Evolutionary conservation across 139 green algal genomes (phyloP).

Genomic region (Coelastrella sp.): DNA sequence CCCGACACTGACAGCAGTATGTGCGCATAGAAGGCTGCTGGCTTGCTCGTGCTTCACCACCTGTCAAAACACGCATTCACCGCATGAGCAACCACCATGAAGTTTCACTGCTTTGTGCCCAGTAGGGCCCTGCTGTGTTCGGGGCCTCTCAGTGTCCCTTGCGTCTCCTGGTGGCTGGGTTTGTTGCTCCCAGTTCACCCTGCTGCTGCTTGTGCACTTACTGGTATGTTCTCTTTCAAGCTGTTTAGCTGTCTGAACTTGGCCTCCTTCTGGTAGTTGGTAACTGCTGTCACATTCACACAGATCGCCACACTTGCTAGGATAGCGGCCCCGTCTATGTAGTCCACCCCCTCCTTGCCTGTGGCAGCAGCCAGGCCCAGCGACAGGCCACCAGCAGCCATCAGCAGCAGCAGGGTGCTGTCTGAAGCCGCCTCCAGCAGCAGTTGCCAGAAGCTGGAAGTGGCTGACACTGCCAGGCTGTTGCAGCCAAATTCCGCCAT

Average conservation of each 20-base stretch:
- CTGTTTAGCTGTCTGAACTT: conserved; percentile 88
- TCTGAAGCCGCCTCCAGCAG: conserved; percentile 66
- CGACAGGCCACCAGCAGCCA: conserved; percentile 66
- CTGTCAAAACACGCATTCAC: no score
- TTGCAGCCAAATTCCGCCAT: conserved; percentile 48
- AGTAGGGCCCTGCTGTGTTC: no score
- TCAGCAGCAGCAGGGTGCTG: conserved; percentile 74
- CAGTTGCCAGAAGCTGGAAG: conserved; percentile 50
- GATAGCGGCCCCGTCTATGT: conserved; percentile 84
- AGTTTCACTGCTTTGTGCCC: no score
- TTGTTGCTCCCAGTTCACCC: no score
- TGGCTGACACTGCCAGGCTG: conserved; percentile 32
- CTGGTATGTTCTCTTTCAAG: conserved; percentile 70
- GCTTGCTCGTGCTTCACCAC: no score
- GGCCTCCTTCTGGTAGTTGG: conserved; percentile 91
- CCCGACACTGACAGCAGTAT: not conserved
- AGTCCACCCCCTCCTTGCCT: conserved; percentile 46
- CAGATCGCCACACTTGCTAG: conserved; percentile 82
- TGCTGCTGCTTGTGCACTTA: conserved; percentile 43
- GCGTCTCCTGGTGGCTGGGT: no score
- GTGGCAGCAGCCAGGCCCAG: conserved; percentile 60
- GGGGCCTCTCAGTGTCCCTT: no score
- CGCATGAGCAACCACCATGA: no score
- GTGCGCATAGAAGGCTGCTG: not conserved
- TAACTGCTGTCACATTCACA: conserved; percentile 76